Conservation (phyloP, 495 filamentous ascomycete species). For the Neurospora sp. region DNA sequence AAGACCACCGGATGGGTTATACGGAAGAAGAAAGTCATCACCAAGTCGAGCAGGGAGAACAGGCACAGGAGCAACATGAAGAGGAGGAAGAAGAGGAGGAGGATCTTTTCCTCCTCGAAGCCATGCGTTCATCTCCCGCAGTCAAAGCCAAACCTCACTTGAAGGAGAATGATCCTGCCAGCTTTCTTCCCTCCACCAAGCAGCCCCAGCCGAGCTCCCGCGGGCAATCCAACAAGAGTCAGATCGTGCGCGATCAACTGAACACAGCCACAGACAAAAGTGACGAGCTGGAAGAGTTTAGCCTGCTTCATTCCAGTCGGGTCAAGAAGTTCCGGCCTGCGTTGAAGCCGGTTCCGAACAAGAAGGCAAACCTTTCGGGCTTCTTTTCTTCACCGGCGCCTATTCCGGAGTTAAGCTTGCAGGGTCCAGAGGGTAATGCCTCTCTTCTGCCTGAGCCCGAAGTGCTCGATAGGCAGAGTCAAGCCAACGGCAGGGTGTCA, state of each 20-base stretch:
- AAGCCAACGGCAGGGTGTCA: not conserved
- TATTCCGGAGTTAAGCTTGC: conserved; percentile 19
- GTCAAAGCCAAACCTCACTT: not conserved
- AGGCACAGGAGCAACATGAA: conserved; percentile 2
- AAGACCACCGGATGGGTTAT: not conserved
- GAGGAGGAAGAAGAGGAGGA: conserved; percentile 28
- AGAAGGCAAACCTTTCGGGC: conserved; percentile 28
- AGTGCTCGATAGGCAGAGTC: not conserved
- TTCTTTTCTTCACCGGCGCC: conserved; percentile 41
- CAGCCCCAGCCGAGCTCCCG: not conserved
- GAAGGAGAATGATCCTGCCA: not conserved
- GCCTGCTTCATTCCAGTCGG: not conserved
- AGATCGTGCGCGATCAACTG: not conserved
- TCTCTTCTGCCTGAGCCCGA: not conserved
- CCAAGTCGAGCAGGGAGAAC: not conserved
- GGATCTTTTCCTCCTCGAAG: conserved; percentile 39
- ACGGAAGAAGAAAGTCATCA: not conserved
- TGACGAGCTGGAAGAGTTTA: not conserved
- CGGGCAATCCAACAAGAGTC: not conserved
- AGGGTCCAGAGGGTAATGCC: not conserved
- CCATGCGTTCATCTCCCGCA: conserved; percentile 17
- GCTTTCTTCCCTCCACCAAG: not conserved
- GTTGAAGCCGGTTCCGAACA: conserved; percentile 7
- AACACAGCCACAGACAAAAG: not conserved
- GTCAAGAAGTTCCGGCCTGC: conserved; percentile 4